Base-by-base conservation (phyloP, 2,329 filamentous ascomycete species). In the Mariannaea sp. region DNA sequence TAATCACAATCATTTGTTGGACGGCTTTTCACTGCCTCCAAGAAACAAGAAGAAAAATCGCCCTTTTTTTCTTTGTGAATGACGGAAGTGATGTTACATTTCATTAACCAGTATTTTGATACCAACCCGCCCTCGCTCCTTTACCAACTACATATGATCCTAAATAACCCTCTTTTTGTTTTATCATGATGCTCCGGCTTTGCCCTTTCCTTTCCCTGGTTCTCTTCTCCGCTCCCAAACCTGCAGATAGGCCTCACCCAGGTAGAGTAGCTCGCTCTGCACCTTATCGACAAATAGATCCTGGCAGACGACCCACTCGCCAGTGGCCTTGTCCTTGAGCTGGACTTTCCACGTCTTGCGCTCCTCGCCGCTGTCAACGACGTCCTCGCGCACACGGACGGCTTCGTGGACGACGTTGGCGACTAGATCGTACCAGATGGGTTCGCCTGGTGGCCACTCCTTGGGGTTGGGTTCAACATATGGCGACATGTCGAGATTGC, bases 201-300 rank as follows among this genome's bases (percentile, higher is more conserved):
- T 65, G 10, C 65, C 70, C 59, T 75, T 80, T 32, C 69, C 70
- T 64, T 64, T 68, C 9, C 42, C 57, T 41, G 74, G 70, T 56
- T 77, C 78, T 68, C 83, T 87, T 73, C 92, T 83, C 71, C 89
- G 81, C 77, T 97, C 94, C 94, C 94, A 97, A 38, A 99, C 85
- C 82, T 97, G 95, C 53, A 97, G 75, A 77, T 97, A 97, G 50
- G 89, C 89, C 80, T 99, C 94, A 46, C 93, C 91, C 0, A 95
- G 88, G 68, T 96, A 96, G 60, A 99, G 71, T 64, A 96, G 82
- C 77, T 99, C 93, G 58, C 84, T 89, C 73, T 93, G 88, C 16
- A 94, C 89, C 72, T 87, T 87, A 69, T 97, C 90, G 6, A 99
- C 93, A 70, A 88, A 97, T 61, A 99, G 71, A 75, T 99, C 94